phyloP scores from a whole-genome alignment of 768 basidiomycete species.

The Rhizopogon rudus region DNA sequence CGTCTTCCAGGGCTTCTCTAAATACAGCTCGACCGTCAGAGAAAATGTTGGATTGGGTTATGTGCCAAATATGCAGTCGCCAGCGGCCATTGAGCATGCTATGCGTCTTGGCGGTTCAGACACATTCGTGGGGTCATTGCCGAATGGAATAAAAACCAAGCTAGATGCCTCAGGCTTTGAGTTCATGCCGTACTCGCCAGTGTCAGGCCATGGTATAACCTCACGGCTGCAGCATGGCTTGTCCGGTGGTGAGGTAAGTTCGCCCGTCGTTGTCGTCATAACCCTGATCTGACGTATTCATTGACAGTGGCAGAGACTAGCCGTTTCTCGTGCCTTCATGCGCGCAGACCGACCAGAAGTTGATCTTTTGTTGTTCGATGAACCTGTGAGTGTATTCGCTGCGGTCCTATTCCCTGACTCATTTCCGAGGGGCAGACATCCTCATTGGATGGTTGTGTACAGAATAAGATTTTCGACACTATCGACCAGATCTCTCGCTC shows the following conservation, averaged over 20 bases:
- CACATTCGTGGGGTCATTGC: slow-evolving; percentile 57
- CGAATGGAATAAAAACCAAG: slow-evolving; percentile 68
- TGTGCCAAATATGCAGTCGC: slow-evolving; percentile 56
- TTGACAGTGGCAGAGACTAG: slow-evolving; percentile 79
- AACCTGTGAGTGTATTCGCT: slow-evolving; percentile 52
- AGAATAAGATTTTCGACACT: slow-evolving; percentile 74
- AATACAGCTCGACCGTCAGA: slow-evolving; percentile 69
- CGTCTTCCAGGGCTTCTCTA: slow-evolving; percentile 84
- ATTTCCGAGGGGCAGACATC: slow-evolving; percentile 49
- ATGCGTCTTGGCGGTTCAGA: slow-evolving; percentile 69
- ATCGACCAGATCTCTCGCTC: slow-evolving; percentile 60
- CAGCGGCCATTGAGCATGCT: slow-evolving; percentile 56
- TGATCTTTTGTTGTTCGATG: slow-evolving; percentile 80
- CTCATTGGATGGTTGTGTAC: slow-evolving; percentile 74
- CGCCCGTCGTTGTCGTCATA: slow-evolving; percentile 9
- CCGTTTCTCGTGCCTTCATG: slow-evolving; percentile 86
- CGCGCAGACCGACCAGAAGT: slow-evolving; percentile 68
- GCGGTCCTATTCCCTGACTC: background rate
- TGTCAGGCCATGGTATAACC: slow-evolving; percentile 28
- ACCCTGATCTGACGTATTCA: slow-evolving; percentile 7
- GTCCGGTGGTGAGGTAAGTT: slow-evolving; percentile 77
- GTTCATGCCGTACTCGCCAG: slow-evolving; percentile 29
- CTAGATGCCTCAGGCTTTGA: slow-evolving; percentile 63
- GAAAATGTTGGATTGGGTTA: slow-evolving; percentile 87
- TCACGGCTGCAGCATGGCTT: slow-evolving; percentile 54